phyloP scores from a whole-genome alignment of 2,329 filamentous ascomycete genomes.

The Fonsecaea multimorphosa region DNA sequence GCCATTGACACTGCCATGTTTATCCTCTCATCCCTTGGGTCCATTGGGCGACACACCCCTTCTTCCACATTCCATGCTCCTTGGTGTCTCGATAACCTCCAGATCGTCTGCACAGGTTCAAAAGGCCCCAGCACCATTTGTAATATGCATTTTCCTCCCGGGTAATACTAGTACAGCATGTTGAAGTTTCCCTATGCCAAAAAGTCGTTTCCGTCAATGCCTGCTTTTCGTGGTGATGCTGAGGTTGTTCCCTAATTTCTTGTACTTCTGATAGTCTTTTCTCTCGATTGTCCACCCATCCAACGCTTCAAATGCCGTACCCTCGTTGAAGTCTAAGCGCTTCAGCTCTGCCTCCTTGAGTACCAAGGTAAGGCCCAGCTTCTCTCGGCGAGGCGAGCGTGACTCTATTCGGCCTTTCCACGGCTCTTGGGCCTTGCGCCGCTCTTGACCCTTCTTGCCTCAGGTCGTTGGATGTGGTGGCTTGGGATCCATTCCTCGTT shows the following conservation, averaged over 20 bases:
- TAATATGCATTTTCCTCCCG: background rate
- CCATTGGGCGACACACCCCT: background rate
- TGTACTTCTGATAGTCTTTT: background rate
- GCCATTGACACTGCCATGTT: background rate
- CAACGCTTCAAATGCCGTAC: background rate
- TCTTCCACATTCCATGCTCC: background rate
- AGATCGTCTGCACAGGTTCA: background rate
- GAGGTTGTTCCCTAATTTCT: background rate
- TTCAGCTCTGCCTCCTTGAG: background rate
- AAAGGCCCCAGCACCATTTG: background rate
- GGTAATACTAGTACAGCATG: constrained; percentile 8
- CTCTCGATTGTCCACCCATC: constrained; percentile 7
- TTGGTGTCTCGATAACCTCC: background rate
- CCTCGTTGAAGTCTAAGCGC: background rate
- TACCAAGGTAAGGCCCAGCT: background rate
- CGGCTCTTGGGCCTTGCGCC: constrained; percentile 49
- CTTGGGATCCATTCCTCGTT: constrained; percentile 94
- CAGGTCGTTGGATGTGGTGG: constrained; percentile 84
- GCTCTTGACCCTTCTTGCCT: constrained; percentile 67
- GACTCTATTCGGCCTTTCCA: constrained; percentile 41
- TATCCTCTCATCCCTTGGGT: too few relatives aligned
- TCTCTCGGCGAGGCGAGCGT: background rate
- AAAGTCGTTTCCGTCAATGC: background rate
- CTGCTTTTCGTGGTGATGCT: background rate
- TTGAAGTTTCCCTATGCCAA: constrained; percentile 6